Evolutionary conservation across 352 stramenopile genomes (phyloP), one percentile per base, ranked within the genome.

Genomic region (Aphanomyces stellatus): DNA sequence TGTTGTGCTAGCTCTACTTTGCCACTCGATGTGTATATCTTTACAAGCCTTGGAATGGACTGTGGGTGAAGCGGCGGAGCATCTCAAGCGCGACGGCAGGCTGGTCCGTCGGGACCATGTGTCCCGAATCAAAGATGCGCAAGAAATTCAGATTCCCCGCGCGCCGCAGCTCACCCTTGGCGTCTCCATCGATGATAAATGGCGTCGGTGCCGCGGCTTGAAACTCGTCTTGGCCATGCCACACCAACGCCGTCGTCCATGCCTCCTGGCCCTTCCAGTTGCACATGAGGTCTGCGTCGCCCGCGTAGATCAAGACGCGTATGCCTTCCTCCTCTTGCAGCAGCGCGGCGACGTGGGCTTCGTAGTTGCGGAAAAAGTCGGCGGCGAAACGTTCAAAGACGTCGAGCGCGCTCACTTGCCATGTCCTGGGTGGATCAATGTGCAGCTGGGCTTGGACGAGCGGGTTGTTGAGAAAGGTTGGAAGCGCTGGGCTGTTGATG

Each of bases 281-380:
- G 70, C 89, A 96, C 40, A 97, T 88, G n/a, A 97, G 69, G 73
- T 97, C 89, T 65, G 80, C 79, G 33, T 94, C 76, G 22, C 89
- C 89, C 75, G 91, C 91, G 82, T 91, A 97, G 73, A 96, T 91
- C 10, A 96, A 68, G 49, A 92, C 71, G 19, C 71, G 71, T 22
- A 84, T 69, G 59, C 76, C 71, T 64, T 74, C 68, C 51, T 89
- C 77, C n/a, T n/a, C n/a, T n/a, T n/a, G n/a, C 15, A 96, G 77
- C 22, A 95, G 41, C 51, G 65, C 46, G n/a, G 78, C 70, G 15
- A 96, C 51, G 85, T 77, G 91, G 75, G 65, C 85, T 68, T 51
- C 68, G 49, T 25, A 96, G 74, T 62, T 87, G 80, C 42, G 79
- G 61, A 70, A 88, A 95, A 22, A 87, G 82, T 56, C 85, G 82